phyloP scores from a whole-genome alignment of 106 monocot genomes.

The Allium fistulosum region DNA sequence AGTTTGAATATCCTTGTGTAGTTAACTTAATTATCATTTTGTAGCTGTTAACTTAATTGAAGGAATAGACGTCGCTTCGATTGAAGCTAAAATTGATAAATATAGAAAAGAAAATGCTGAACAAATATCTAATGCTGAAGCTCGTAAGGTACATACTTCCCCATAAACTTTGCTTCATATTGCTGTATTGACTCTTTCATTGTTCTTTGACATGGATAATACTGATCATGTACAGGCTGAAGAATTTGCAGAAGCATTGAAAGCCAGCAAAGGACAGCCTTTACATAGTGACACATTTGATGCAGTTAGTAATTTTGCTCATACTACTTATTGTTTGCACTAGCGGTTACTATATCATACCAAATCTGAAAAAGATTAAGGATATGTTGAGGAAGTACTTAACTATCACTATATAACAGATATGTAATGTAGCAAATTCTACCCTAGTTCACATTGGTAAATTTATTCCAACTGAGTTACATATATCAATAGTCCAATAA shows the following conservation, averaged over 20 bases:
- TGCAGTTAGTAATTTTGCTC: slow-evolving; percentile 31
- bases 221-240: slow-evolving; percentile 49
- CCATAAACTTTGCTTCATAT: background rate
- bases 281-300: slow-evolving; percentile 32
- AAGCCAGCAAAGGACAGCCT: slow-evolving; percentile 50
- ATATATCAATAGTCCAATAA: too few species aligned
- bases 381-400: too few species aligned
- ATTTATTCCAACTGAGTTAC: too few species aligned
- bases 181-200: background rate
- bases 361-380: too few species aligned
- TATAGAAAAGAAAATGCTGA: slow-evolving; percentile 92
- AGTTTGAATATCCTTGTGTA: background rate
- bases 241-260: slow-evolving; percentile 77
- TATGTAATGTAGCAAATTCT: too few species aligned
- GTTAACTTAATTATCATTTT: background rate
- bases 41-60: slow-evolving; percentile 76
- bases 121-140: slow-evolving; percentile 69
- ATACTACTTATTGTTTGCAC: background rate
- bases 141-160: slow-evolving; percentile 56
- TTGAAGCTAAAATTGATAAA: slow-evolving; percentile 79
- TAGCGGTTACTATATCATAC: too few species aligned
- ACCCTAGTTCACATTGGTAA: too few species aligned
- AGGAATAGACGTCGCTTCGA: slow-evolving; percentile 76
- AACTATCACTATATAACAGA: too few species aligned
- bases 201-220: background rate